Evolutionary conservation across 2,329 filamentous ascomycete genomes (phyloP), one percentile per base, ranked within the genome.

Genomic region (Penicillium sp.): DNA sequence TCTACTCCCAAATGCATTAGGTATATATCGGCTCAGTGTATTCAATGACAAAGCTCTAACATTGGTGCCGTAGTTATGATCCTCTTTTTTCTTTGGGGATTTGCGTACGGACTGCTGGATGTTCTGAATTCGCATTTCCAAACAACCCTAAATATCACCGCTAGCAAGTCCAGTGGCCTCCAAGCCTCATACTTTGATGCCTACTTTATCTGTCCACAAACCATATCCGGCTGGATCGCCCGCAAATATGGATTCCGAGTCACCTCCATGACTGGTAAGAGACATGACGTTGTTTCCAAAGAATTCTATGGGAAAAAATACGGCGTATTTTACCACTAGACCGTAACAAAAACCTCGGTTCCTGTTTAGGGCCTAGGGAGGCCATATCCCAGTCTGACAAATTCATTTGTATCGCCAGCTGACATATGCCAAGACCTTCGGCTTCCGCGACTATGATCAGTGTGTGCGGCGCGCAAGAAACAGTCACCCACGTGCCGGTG

Each of bases 81-180:
- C 48, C 73, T 88, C 1, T 88, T 87, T 75, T 87, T 88, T 70
- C 79, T 88, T 23, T 87, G 84, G 84, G 83, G 83, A 27, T 84
- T 84, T 70, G 78, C 23, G 10, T 85, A 84, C 68, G 82, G 82
- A 31, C 77, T 85, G 19, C 77, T 86, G 43, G 83, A 86, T 61
- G 83, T 81, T 5, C 66, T 81, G 15, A 82, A 80, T 68, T 61
- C 57, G 55, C 78, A 81, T 61, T 81, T 81, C 64, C 78, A 81
- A 62, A 69, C 68, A 6, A 69, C 69, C 6, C 73, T 81, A 2
- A 61, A 69, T 59, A 80, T 81, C 58, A 79, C 76, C 1, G 72
- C 73, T 27, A 70, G 77, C 9, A 73, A 76, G 38, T 78, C 76
- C 1, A 75, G 77, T 8, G 78, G 79, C 6, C 71, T 82, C 1